These are phyloP conservation scores for Vigna unguiculata DNA, from an alignment of 306 rosid species.

Conservation along the genomic window DNA sequence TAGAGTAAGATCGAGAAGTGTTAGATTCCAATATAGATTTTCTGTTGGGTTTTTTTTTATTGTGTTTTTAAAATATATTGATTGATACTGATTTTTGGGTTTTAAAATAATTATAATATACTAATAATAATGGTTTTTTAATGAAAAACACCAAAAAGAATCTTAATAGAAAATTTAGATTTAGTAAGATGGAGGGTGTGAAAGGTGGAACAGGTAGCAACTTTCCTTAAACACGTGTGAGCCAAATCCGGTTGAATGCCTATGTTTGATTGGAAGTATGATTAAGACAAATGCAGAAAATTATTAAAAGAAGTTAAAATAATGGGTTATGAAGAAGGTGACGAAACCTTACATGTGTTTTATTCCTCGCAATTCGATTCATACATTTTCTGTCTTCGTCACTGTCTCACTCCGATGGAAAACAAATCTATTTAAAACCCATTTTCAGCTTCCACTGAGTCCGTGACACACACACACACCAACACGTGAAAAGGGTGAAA, in stretches of 20 bases:
- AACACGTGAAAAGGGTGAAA: constrained; percentile 54
- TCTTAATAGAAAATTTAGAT: no score
- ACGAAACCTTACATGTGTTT: constrained; percentile 36
- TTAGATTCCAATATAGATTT: no score
- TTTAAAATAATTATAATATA: no score
- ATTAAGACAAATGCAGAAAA: constrained; percentile 37
- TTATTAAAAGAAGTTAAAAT: neutral
- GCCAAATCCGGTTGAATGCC: neutral
- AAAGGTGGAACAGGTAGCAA: constrained; percentile 35
- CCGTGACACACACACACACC: constrained; percentile 55
- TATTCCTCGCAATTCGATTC: constrained; percentile 44
- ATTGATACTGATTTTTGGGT: no score
- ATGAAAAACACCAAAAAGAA: no score
- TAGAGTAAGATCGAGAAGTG: no score
- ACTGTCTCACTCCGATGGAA: constrained; percentile 13
- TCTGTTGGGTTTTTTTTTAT: no score
- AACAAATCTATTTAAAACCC: constrained; percentile 28
- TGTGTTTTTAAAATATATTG: no score
- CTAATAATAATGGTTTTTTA: no score
- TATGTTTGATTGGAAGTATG: no score
- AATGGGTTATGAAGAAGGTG: constrained; percentile 31
- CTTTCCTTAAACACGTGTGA: constrained; percentile 37
- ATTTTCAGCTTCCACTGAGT: constrained; percentile 27
- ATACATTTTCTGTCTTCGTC: constrained; percentile 38
- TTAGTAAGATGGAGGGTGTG: no score